These are phyloP conservation scores for Acanthamoeba healyi DNA, from an alignment of 208 protist genomes.

Conservation along the genomic window DNA sequence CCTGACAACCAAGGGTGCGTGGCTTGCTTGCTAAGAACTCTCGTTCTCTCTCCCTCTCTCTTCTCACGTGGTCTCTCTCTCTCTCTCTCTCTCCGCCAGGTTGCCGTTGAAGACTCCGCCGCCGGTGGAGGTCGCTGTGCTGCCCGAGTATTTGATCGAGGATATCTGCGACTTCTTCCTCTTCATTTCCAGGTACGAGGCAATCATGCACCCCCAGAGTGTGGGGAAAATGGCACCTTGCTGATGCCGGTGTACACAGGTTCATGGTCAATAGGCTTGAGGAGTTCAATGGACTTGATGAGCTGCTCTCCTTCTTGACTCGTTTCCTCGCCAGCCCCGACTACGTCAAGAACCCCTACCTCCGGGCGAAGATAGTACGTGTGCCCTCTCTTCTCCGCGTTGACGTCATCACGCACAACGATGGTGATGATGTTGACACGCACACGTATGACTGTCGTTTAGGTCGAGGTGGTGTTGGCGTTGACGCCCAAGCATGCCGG, in stretches of 20 bases:
- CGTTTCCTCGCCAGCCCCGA: slow-evolving; percentile 77
- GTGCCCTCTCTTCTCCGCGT: neutral
- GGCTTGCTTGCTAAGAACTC: too few species aligned
- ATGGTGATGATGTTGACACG: too few species aligned
- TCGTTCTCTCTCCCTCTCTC: neutral
- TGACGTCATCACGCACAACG: too few species aligned
- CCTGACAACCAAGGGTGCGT: slow-evolving; percentile 62
- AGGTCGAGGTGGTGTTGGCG: slow-evolving; percentile 1
- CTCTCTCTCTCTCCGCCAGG: neutral
- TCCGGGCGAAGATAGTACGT: slow-evolving; percentile 81
- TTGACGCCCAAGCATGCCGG: slow-evolving; percentile 46
- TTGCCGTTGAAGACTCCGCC: slow-evolving; percentile 70
- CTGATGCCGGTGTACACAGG: neutral
- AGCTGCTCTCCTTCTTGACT: slow-evolving; percentile 77
- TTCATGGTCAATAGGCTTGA: slow-evolving; percentile 67
- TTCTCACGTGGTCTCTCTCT: neutral
- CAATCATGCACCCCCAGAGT: neutral
- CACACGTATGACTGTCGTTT: too few species aligned
- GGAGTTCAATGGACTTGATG: slow-evolving; percentile 68
- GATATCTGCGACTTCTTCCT: slow-evolving; percentile 83
- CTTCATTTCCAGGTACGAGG: slow-evolving; percentile 10
- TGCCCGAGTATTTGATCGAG: slow-evolving; percentile 83
- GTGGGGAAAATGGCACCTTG: too few species aligned
- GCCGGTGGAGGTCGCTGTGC: slow-evolving; percentile 54
- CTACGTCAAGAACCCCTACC: slow-evolving; percentile 84